A percentile compares a stretch with the other conserved stretches of the same genome.
Conservation (phyloP, 2,329 filamentous ascomycete species). For the Lachnellula subtilissima region DNA sequence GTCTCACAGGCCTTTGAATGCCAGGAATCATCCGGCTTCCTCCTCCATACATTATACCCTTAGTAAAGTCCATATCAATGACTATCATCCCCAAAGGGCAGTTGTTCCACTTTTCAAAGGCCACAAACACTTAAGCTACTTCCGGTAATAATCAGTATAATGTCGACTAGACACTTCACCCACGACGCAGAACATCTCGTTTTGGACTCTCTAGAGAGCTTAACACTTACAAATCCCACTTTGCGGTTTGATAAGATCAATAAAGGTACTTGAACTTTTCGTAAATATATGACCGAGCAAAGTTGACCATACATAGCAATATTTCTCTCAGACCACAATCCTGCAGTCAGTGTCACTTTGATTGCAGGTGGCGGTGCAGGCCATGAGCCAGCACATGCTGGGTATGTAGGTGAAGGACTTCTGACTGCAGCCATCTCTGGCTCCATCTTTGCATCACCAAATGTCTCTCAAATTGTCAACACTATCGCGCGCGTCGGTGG, state of each 20-base stretch:
- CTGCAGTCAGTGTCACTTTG: not conserved
- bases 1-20: too few species aligned
- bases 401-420: constrained; percentile 35
- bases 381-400: constrained; percentile 37
- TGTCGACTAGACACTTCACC: constrained; percentile 10
- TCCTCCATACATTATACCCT: too few species aligned
- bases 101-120: too few species aligned
- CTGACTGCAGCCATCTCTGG: constrained; percentile 35
- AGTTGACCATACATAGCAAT: too few species aligned
- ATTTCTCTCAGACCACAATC: too few species aligned
- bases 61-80: too few species aligned
- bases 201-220: constrained; percentile 40
- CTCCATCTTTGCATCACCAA: constrained; percentile 36
- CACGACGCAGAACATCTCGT: constrained; percentile 33
- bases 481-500: constrained; percentile 30
- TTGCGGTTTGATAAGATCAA: constrained; percentile 36
- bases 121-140: too few species aligned
- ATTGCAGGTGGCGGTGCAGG: constrained; percentile 17
- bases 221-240: constrained; percentile 40
- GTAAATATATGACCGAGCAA: too few species aligned
- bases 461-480: constrained; percentile 35
- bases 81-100: too few species aligned
- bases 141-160: not conserved
- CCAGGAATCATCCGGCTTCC: too few species aligned
- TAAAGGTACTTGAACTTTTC: too few species aligned